Percentiles rank a stretch among this genome's conserved stretches.
Evolutionary conservation across 1,284 basidiomycete species (phyloP).

Genomic region (Apiotrichum porosum): DNA sequence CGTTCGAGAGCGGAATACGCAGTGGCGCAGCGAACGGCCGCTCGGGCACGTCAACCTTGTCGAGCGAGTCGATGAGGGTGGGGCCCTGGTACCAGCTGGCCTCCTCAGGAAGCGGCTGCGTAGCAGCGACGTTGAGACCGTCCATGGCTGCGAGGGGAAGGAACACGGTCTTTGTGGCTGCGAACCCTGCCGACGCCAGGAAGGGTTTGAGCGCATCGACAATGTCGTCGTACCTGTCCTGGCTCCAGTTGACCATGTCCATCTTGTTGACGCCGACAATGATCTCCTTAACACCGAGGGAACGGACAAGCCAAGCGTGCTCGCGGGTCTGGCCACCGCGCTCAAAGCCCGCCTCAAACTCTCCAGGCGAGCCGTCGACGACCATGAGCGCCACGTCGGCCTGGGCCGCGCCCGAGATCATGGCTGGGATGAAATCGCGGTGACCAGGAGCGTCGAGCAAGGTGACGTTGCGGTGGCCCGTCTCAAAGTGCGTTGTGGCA

Average conservation of each 20-base stretch:
- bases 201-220: conserved; percentile 70
- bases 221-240: conserved; percentile 80
- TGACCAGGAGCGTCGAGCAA: conserved; percentile 95
- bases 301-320: conserved; percentile 85
- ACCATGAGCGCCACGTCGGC: conserved; percentile 96
- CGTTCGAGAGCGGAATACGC: conserved; percentile 87
- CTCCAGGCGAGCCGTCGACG: conserved; percentile 81
- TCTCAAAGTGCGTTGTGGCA: conserved; percentile 75
- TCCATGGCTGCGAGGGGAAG: conserved; percentile 86
- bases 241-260: conserved; percentile 79
- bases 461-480: conserved; percentile 73
- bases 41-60: conserved; percentile 72
- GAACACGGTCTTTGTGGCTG: conserved; percentile 69
- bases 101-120: conserved; percentile 47
- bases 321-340: conserved; percentile 95
- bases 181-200: conserved; percentile 80
- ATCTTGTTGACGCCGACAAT: conserved; percentile 94
- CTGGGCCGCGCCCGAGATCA: conserved; percentile 97
- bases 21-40: conserved; percentile 73
- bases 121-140: conserved; percentile 68
- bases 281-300: conserved; percentile 89
- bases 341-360: conserved; percentile 94
- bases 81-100: conserved; percentile 77
- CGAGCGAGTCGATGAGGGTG: conserved; percentile 77
- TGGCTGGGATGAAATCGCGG: conserved; percentile 96